A percentile compares a stretch with the other conserved stretches of the same genome.
These are phyloP conservation scores for Adansonia digitata DNA, from an alignment of 345 rosid genomes.

Conservation along the genomic window DNA sequence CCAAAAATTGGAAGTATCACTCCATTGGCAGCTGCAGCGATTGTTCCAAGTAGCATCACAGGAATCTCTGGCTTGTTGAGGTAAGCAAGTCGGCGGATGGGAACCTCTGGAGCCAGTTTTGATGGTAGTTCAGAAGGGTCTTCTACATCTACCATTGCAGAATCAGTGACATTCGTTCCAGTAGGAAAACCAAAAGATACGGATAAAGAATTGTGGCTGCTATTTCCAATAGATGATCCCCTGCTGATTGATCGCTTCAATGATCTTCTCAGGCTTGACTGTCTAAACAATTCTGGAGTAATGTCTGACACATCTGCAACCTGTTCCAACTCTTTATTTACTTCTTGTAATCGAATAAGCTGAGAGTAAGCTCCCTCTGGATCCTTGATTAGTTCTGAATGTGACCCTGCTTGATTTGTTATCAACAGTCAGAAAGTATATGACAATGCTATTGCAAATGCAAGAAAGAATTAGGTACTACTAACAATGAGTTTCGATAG, in stretches of 20 bases:
- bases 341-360: constrained; percentile 72
- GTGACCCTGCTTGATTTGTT: constrained; percentile 44
- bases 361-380: constrained; percentile 84
- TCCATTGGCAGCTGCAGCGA: constrained; percentile 51
- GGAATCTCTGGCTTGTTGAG: constrained; percentile 86
- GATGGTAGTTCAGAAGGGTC: constrained; percentile 16
- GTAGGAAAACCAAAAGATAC: constrained; percentile 49
- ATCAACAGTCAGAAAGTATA: background rate
- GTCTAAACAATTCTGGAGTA: constrained; percentile 29
- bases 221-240: constrained; percentile 60
- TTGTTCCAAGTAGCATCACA: constrained; percentile 46
- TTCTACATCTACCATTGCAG: constrained; percentile 24
- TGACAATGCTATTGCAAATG: background rate
- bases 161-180: constrained; percentile 28
- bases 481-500: background rate
- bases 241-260: constrained; percentile 41
- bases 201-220: constrained; percentile 56
- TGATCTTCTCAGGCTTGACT: constrained; percentile 39
- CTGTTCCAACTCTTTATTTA: constrained; percentile 37
- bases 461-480: background rate
- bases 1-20: constrained; percentile 61
- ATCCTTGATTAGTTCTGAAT: constrained; percentile 56
- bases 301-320: constrained; percentile 31
- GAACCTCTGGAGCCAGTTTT: constrained; percentile 34
- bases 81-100: constrained; percentile 50